Conservation (phyloP, 176 grass and related monocot genomes). For the Avena atlantica region DNA sequence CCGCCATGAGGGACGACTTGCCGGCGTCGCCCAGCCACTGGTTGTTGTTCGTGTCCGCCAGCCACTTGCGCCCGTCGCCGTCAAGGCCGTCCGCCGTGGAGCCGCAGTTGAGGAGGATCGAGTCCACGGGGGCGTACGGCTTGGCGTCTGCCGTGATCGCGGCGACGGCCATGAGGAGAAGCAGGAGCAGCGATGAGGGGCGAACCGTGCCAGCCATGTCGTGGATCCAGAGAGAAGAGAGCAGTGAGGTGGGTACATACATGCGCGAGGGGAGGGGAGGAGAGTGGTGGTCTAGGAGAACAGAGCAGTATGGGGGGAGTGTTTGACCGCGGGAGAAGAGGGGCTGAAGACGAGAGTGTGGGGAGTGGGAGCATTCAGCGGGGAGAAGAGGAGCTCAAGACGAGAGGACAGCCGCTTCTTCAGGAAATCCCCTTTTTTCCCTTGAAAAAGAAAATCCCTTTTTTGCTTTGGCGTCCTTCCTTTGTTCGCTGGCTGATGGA, state of each 20-base stretch:
- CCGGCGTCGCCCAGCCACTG: slow-evolving; percentile 56
- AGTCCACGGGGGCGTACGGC: slow-evolving; percentile 51
- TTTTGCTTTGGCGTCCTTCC: too few relatives aligned
- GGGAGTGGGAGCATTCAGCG: slow-evolving; percentile 34
- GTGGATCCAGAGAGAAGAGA: background rate
- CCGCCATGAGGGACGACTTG: slow-evolving; percentile 52
- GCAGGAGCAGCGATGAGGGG: slow-evolving; percentile 21
- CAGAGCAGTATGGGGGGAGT: background rate
- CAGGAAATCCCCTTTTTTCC: background rate
- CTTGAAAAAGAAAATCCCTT: too few relatives aligned
- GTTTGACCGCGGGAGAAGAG: slow-evolving; percentile 29
- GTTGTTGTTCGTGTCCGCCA: slow-evolving; percentile 55
- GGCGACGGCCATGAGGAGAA: background rate
- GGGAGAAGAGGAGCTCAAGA: slow-evolving; percentile 17
- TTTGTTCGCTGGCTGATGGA: too few relatives aligned
- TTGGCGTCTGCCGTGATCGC: background rate
- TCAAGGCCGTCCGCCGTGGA: slow-evolving; percentile 58
- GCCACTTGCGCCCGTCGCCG: slow-evolving; percentile 68
- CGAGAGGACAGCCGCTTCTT: slow-evolving; percentile 29
- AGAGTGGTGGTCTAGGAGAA: slow-evolving; percentile 21
- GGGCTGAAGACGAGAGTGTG: slow-evolving; percentile 29
- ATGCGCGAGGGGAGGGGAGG: background rate
- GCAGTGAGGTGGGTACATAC: background rate
- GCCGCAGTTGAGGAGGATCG: slow-evolving; percentile 67
- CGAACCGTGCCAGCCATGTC: slow-evolving; percentile 37